phyloP scores from a whole-genome alignment of 306 rosid genomes.

The Vigna trinervia region DNA sequence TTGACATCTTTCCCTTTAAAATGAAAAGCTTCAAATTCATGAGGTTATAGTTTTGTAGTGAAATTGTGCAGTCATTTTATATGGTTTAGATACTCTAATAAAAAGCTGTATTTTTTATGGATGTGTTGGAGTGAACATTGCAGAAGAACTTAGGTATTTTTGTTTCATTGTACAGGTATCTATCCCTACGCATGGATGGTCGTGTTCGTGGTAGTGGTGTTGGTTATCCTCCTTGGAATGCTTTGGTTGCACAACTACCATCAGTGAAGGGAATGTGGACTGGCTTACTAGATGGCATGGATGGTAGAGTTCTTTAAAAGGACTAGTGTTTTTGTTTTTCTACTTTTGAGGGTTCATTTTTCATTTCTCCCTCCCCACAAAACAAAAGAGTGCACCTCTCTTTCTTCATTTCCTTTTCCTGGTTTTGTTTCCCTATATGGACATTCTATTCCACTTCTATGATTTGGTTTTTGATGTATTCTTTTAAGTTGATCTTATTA shows the following conservation, averaged over 20 bases:
- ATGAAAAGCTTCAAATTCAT: constrained; percentile 22
- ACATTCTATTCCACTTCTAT: constrained; percentile 9
- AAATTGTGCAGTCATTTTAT: not conserved
- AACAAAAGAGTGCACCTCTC: not conserved
- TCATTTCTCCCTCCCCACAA: not conserved
- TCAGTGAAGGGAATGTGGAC: constrained; percentile 94
- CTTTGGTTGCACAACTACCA: constrained; percentile 90
- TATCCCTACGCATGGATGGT: constrained; percentile 91
- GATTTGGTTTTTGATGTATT: constrained; percentile 12
- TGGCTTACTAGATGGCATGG: constrained; percentile 91
- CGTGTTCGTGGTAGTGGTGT: constrained; percentile 95
- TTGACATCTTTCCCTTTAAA: not conserved
- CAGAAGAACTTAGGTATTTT: not conserved
- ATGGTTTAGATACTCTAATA: not conserved
- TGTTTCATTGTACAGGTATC: constrained; percentile 58
- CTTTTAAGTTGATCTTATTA: constrained; percentile 17
- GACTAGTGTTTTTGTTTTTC: not conserved
- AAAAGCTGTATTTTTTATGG: not conserved
- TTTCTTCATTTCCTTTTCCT: not conserved
- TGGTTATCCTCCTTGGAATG: constrained; percentile 99
- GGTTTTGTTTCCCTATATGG: constrained; percentile 28
- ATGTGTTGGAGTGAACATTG: constrained; percentile 19
- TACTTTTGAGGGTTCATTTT: constrained; percentile 37
- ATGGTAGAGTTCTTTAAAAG: constrained; percentile 85
- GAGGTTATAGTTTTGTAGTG: constrained; percentile 2